Percentiles rank a stretch among this genome's conserved stretches.
Conservation (phyloP, 306 rosid species). For the Vigna hirtella region DNA sequence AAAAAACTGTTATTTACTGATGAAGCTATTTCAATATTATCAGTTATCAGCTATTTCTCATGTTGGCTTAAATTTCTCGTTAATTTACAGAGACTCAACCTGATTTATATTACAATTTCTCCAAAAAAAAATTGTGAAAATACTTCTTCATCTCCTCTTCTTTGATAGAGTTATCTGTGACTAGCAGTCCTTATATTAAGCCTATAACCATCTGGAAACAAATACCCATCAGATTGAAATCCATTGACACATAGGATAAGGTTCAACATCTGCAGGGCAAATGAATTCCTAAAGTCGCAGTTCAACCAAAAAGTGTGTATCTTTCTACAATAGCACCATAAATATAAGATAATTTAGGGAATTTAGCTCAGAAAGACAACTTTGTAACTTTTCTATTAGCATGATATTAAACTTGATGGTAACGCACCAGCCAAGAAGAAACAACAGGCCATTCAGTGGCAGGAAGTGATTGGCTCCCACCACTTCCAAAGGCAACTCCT, state of each 20-base stretch:
- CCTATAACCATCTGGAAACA: conserved; percentile 25
- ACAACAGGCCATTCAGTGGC: conserved; percentile 96
- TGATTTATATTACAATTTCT: conserved; percentile 6
- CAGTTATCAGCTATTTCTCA: neutral
- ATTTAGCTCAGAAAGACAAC: conserved; percentile 15
- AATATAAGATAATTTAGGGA: neutral
- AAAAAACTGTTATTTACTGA: conserved; percentile 16
- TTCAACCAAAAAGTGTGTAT: conserved; percentile 18
- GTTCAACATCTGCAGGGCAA: conserved; percentile 9
- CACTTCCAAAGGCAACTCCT: conserved; percentile 98
- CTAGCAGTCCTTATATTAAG: conserved; percentile 22
- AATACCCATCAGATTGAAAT: conserved; percentile 34
- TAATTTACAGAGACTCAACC: conserved; percentile 1
- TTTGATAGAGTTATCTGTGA: conserved; percentile 19
- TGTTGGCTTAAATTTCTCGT: neutral
- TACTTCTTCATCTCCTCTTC: conserved; percentile 21
- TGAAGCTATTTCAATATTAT: neutral
- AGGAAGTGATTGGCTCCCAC: conserved; percentile 94
- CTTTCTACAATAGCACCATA: conserved; percentile 4
- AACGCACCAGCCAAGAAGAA: conserved; percentile 89
- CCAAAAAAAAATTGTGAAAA: neutral
- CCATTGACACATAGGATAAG: conserved; percentile 1
- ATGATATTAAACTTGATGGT: conserved; percentile 22
- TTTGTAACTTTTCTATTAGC: conserved; percentile 13
- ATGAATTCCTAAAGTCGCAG: conserved; percentile 14